Base-by-base conservation (phyloP, 768 basidiomycete species). In the Amyloporia xantha region DNA sequence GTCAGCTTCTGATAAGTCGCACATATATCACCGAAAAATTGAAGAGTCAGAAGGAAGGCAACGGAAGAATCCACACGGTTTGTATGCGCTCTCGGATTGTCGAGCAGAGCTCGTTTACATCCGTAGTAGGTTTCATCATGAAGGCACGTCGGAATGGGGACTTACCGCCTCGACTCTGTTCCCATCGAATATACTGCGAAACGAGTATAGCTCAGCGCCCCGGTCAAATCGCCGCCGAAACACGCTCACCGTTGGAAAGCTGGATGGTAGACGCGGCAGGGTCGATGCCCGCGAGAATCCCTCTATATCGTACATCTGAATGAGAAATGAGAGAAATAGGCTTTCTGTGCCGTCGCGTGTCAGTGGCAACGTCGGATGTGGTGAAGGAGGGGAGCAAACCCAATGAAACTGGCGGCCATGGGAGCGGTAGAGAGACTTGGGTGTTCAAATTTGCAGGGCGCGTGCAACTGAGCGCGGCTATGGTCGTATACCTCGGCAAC, bases 251-350 rank as follows among this genome's bases (percentile, higher is more conserved):
- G 76, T 91, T 90, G 26, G 86, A 87, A 30, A 92, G 77, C 63
- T 88, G 86, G 55, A 93, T 92, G 3, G 91, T 93, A 10, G 87
- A 89, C 43, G 85, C 85, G 53, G 71, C 77, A 27, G 90, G 84
- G 69, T 91, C 88, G 60, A 93, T 91, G 33, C 87, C 88, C 42
- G 86, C 86, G 41, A 93, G 74, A 53, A 88, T 90, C 52, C 90
- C 90, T 54, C 87, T 77, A 70, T 92, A 93, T 48, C 91, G 84
- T 52, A 92, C 86, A 78, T 91, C 91, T 44, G 87, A 89, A 65
- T 90, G 86, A 50, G 90, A 91, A 65, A 90, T 85, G 62, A 93
- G 82, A 49, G 90, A 90, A 50, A 93, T 92, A 9, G 86, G 79
- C 75, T 90, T 90, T 65, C 88, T 89, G 66, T 11, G 19, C 25